These are phyloP conservation scores for Nepenthes mirabilis DNA, from an alignment of 148 eudicot genomes.

Conservation along the genomic window DNA sequence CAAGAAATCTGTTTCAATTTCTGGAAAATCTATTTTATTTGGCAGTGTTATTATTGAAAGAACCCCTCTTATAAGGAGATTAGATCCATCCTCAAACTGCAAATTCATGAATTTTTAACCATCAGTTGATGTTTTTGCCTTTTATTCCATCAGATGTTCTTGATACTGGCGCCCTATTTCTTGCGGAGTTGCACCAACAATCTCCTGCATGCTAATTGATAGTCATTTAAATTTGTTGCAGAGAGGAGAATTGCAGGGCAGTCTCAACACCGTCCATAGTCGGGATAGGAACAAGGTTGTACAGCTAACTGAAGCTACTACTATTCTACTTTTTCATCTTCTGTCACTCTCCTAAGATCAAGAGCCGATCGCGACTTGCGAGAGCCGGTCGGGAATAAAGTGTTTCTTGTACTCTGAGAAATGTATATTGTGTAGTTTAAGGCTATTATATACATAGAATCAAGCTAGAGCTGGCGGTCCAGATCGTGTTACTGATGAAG, in stretches of 20 bases:
- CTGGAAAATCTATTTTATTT: too few species aligned
- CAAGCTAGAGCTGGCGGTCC: too few species aligned
- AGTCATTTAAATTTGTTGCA: slow-evolving; percentile 14
- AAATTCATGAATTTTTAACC: too few species aligned
- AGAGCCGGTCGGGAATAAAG: slow-evolving; percentile 54
- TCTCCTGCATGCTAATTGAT: neutral
- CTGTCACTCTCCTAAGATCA: slow-evolving; percentile 3
- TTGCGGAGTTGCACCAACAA: neutral
- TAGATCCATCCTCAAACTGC: too few species aligned
- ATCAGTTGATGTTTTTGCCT: too few species aligned
- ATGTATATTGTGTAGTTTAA: slow-evolving; percentile 45
- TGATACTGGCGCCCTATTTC: neutral
- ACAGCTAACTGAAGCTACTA: slow-evolving; percentile 59
- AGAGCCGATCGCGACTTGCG: slow-evolving; percentile 13
- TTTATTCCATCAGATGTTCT: too few species aligned
- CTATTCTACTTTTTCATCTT: slow-evolving; percentile 19
- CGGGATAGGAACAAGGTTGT: slow-evolving; percentile 35
- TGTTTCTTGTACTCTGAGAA: slow-evolving; percentile 48
- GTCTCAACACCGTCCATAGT: slow-evolving; percentile 26
- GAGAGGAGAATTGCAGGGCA: slow-evolving; percentile 59
- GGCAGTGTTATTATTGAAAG: too few species aligned
- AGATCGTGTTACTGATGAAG: too few species aligned
- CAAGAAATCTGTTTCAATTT: too few species aligned
- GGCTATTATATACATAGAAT: too few species aligned
- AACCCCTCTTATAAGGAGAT: too few species aligned